Evolutionary conservation across 2,329 filamentous ascomycete species (phyloP).

Genomic region (Aureobasidium leucospermi): DNA sequence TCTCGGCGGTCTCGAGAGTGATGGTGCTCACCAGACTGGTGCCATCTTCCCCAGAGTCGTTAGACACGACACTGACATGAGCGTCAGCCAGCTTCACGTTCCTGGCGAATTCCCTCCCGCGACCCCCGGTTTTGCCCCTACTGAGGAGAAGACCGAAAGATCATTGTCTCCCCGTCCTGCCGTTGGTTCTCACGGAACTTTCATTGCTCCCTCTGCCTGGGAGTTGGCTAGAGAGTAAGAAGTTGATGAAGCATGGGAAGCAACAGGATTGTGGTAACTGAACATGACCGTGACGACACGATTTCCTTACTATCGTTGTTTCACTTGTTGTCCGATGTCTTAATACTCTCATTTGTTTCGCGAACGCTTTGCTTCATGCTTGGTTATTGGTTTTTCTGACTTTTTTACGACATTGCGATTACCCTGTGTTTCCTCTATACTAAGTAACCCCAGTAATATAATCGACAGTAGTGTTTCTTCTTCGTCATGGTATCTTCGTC

Average conservation of each 20-base stretch:
- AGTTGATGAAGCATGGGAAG: background rate
- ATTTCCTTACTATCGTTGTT: background rate
- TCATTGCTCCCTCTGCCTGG: conserved; percentile 4
- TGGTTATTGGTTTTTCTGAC: background rate
- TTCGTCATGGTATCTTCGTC: no score
- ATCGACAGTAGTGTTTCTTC: background rate
- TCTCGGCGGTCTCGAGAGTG: conserved; percentile 27
- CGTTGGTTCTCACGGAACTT: background rate
- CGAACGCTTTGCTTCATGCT: background rate
- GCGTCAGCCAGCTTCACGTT: conserved; percentile 59
- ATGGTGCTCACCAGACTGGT: conserved; percentile 28
- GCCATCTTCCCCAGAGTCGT: conserved; percentile 44
- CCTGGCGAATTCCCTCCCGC: conserved; percentile 51
- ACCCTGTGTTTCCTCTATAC: background rate
- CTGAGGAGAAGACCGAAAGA: background rate
- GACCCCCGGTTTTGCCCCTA: background rate
- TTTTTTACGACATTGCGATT: background rate
- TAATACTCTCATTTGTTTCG: background rate
- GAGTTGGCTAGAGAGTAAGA: conserved; percentile 9
- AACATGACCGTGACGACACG: background rate
- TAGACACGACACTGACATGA: conserved; percentile 40
- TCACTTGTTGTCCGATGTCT: background rate
- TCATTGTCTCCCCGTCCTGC: background rate
- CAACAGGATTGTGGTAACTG: background rate
- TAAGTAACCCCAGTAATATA: background rate